Evolutionary conservation across 1,284 basidiomycete species (phyloP).

Genomic region (Ceratobasidium sp.): DNA sequence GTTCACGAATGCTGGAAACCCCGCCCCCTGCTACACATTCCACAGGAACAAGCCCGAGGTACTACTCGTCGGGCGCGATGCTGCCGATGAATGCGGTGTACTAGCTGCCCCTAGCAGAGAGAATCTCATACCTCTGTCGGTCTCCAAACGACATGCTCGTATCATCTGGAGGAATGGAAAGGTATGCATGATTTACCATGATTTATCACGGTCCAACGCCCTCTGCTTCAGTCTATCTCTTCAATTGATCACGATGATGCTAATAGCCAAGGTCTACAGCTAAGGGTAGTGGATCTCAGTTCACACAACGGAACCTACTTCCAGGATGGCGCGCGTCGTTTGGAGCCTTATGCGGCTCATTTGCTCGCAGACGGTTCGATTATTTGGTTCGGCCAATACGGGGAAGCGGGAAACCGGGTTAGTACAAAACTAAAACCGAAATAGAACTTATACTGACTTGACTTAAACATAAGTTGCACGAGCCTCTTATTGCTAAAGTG

Average conservation of each 20-base stretch:
- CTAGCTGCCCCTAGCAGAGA: neutral
- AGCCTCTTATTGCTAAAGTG: no score
- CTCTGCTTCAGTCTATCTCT: no score
- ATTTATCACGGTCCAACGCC: no score
- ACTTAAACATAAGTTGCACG: no score
- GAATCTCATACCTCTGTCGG: neutral
- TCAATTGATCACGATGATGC: neutral
- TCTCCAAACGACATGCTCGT: neutral
- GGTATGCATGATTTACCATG: neutral
- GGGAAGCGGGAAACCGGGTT: neutral
- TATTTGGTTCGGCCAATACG: neutral
- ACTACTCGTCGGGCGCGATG: neutral
- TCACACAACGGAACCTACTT: neutral
- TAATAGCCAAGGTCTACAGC: neutral
- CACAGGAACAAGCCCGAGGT: neutral
- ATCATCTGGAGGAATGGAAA: neutral
- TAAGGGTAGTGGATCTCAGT: neutral
- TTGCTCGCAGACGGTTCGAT: neutral
- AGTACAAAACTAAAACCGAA: neutral
- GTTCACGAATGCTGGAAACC: neutral
- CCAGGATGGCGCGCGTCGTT: neutral
- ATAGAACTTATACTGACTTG: no score
- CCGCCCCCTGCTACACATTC: neutral
- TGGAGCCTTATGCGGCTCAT: neutral
- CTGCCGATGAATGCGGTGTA: neutral